A percentile compares a stretch with the other conserved stretches of the same genome.
phyloP scores from a whole-genome alignment of 352 stramenopile genomes.

The Phytophthora europaea region DNA sequence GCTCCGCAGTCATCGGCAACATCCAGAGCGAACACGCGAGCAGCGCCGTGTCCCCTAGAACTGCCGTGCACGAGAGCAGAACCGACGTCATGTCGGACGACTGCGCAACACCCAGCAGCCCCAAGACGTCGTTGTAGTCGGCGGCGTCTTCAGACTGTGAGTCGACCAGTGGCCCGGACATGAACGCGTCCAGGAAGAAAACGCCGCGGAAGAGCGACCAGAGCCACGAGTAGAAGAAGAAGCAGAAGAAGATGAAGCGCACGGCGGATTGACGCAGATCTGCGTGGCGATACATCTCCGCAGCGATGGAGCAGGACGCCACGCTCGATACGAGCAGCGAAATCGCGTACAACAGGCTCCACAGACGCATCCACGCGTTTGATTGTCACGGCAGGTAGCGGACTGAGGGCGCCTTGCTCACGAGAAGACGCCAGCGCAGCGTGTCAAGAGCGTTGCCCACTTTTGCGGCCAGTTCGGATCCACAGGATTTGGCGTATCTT shows the following conservation, averaged over 20 bases:
- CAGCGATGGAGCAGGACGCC: conserved; percentile 49
- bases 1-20: conserved; percentile 56
- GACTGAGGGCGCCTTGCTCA: conserved; percentile 7
- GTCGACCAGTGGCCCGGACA: conserved; percentile 24
- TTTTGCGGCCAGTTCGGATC: neutral
- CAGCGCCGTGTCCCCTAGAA: conserved; percentile 53
- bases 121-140: conserved; percentile 54
- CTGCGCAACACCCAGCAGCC: conserved; percentile 49
- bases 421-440: conserved; percentile 8
- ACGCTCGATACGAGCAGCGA: conserved; percentile 53
- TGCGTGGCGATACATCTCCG: conserved; percentile 44
- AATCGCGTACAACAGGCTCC: conserved; percentile 55
- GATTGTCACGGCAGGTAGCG: conserved; percentile 3
- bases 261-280: conserved; percentile 55
- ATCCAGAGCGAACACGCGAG: conserved; percentile 61
- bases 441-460: conserved; percentile 30
- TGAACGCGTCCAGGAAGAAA: conserved; percentile 55
- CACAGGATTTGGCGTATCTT: conserved; percentile 2
- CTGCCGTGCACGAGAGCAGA: conserved; percentile 52
- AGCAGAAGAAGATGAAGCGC: conserved; percentile 62
- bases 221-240: conserved; percentile 72
- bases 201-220: conserved; percentile 64
- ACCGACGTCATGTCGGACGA: conserved; percentile 45
- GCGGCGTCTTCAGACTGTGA: neutral
- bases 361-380: conserved; percentile 37